Evolutionary conservation across 2,329 filamentous ascomycete genomes (phyloP), one percentile per base, ranked within the genome.

Genomic region (Didymella pomorum): DNA sequence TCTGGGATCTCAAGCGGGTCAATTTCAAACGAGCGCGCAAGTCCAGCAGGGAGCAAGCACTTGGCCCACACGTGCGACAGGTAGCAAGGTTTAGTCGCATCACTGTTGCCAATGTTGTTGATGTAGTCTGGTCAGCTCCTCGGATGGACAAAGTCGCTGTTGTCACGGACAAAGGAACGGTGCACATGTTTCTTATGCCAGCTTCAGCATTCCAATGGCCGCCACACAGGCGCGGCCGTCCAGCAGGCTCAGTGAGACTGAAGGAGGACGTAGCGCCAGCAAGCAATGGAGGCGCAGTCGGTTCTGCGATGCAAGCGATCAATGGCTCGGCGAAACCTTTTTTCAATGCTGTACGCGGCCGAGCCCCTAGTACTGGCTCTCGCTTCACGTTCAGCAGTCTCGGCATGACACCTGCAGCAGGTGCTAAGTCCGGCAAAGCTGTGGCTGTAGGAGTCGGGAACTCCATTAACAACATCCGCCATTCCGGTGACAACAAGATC

Each of bases 161-260:
- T 79, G 87, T 97, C 25, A 98, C 95, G 0, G 92, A 96, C 70
- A 91, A 93, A 67, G 93, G 94, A n/a, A 99, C 95, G 9, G 88
- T 97, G 11, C 95, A 99, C 78, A 86, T 98, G 42, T 89, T 97
- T 64, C 91, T 97, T 65, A 86, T 98, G 76, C 92, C 93, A 9
- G 83, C 87, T 44, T 90, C 87, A 62, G 91, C 92, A 4, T 94
- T 93, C 68, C 87, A 90, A 65, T 97, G 93, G 93, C 93, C 93
- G 39, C 91, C 93, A 23, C 88, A 87, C 41, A 80, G 80, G 44
- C 79, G 80, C 31, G 58, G 68, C n/a, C 72, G 74, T 28, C 72
- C 73, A 43, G 45, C 69, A 23, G 58, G 67, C 20, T n/a, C 67
- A 25, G 49, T 62, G 3, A 73, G 69, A 25, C 37, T 66, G 6